Base-by-base conservation (phyloP, 2,329 filamentous ascomycete species). In the Hypoxylon rubiginosum region DNA sequence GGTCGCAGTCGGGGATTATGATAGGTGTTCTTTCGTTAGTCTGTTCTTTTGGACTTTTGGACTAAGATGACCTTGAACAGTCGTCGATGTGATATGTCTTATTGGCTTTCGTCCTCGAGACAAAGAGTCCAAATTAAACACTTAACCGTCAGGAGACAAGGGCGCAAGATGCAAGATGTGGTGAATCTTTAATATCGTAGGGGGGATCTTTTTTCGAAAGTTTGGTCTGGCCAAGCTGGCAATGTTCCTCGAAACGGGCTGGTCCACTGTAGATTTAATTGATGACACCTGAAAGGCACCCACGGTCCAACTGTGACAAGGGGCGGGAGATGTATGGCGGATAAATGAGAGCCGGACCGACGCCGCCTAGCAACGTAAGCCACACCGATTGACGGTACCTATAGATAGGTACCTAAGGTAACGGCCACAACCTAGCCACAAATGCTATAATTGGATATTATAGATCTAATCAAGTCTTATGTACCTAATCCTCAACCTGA, bases 221-320 rank as follows among this genome's bases (percentile, higher is more conserved):
- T 65, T 62, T 62, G 55, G 68, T 63, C 55, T 69, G 68, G 66
- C 68, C 68, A 71, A 71, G 63, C 56, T 71, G 68, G 63, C 68
- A 70, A 68, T 34, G 53, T 62, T 65, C 46, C 66, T 51, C 45
- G 28, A 58, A 60, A 59, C 62, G 62, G 57, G 57, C 57, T 53
- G 58, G 32, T 65, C 68, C 66, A 68, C 68, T 60, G 46, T 62
- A 58, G 36, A 60, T 58, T 52, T 55, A 62, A 66, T 64, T 64
- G 59, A 68, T 61, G 62, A 55, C 58, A 63, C 30, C 46, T 19
- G 30, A 45, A 48, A 46, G 13, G 4, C 21, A 57, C 28, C 17
- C 50, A 52, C n/a, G 24, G 24, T 52, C 28, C 34, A 45, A 46
- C 43, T 62, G 63, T 66, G 36, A 57, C 53, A 57, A 34, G 53